phyloP scores from a whole-genome alignment of 305 asterid species.

The Plantago lanceolata region DNA sequence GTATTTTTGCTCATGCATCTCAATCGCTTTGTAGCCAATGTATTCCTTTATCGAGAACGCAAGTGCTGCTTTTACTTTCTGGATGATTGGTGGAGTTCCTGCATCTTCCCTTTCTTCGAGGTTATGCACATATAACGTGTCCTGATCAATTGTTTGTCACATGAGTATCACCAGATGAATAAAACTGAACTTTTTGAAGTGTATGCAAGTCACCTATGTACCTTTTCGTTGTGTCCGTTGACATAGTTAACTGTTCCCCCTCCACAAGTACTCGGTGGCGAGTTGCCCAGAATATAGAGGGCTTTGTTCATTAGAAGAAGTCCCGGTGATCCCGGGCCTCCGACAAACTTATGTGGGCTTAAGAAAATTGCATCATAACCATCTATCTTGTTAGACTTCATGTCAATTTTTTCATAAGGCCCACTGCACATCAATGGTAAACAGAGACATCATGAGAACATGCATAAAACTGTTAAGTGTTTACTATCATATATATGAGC shows the following conservation, averaged over 20 bases:
- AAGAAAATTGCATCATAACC: conserved; percentile 52
- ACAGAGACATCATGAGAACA: neutral
- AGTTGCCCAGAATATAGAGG: conserved; percentile 36
- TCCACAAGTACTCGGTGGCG: conserved; percentile 70
- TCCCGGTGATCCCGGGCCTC: conserved; percentile 63
- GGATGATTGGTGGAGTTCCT: conserved; percentile 64
- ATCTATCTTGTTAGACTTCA: conserved; percentile 41
- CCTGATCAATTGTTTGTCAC: conserved; percentile 28
- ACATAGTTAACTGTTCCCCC: conserved; percentile 57
- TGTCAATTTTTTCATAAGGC: conserved; percentile 41
- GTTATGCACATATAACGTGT: conserved; percentile 43
- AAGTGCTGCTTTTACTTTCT: conserved; percentile 53
- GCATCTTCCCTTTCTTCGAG: conserved; percentile 76
- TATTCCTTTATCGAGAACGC: conserved; percentile 60
- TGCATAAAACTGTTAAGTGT: too few species aligned
- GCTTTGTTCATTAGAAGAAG: conserved; percentile 42
- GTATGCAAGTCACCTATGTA: conserved; percentile 10
- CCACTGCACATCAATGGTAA: conserved; percentile 28
- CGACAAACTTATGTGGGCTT: conserved; percentile 53
- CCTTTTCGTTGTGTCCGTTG: conserved; percentile 37
- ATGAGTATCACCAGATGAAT: too few species aligned
- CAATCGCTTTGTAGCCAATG: conserved; percentile 41
- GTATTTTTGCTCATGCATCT: conserved; percentile 34
- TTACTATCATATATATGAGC: neutral
- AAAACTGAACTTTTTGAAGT: too few species aligned